These are phyloP conservation scores for Trichoderma asperellum DNA, from an alignment of 2,329 filamentous ascomycete species.

Conservation along the genomic window DNA sequence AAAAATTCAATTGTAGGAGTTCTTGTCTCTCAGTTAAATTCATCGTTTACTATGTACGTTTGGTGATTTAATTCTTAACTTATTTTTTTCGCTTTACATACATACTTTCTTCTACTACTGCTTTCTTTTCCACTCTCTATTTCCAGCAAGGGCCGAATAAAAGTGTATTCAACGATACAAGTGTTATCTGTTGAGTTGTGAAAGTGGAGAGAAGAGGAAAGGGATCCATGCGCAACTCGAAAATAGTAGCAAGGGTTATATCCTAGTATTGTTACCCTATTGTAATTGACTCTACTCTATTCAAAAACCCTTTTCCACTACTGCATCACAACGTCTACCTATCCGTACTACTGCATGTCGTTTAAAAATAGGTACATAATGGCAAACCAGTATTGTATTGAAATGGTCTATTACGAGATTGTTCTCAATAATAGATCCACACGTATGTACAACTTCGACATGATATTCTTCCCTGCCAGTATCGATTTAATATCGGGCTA, in stretches of 20 bases:
- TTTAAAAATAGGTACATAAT: not conserved
- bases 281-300: too few species aligned
- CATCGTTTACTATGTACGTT: not conserved
- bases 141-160: not conserved
- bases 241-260: not conserved
- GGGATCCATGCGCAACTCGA: not conserved
- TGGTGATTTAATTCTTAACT: not conserved
- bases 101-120: not conserved
- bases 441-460: not conserved
- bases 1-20: not conserved
- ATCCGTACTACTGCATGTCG: not conserved
- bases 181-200: not conserved
- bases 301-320: not conserved
- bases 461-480: not conserved
- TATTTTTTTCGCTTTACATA: not conserved
- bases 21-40: not conserved
- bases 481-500: not conserved
- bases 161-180: not conserved
- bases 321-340: not conserved
- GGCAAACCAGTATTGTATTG: not conserved
- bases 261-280: not conserved
- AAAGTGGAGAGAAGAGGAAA: not conserved
- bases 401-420: not conserved
- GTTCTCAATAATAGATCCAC: not conserved
- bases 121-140: not conserved